These are phyloP conservation scores for Lanmaoa rubissima DNA, from an alignment of 768 basidiomycete genomes.

Conservation along the genomic window DNA sequence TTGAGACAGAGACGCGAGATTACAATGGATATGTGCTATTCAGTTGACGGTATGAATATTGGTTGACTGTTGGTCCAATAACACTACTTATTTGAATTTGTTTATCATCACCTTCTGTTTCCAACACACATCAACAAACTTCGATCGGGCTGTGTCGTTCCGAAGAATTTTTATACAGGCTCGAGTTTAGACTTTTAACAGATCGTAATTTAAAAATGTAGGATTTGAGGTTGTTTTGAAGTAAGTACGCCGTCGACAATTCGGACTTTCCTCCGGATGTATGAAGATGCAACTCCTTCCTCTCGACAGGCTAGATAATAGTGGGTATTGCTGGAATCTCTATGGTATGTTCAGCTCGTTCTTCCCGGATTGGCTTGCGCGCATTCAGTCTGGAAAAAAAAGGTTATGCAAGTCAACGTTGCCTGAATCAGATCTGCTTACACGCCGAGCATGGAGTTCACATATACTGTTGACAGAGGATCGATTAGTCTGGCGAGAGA, in stretches of 20 bases:
- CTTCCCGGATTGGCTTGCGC: slow-evolving; percentile 19
- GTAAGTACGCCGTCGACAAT: too few relatives aligned
- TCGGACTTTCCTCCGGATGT: too few relatives aligned
- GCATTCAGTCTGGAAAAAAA: slow-evolving; percentile 13
- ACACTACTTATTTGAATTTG: neutral
- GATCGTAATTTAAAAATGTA: too few relatives aligned
- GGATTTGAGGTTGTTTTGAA: too few relatives aligned
- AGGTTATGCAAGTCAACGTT: neutral
- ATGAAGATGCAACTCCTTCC: too few relatives aligned
- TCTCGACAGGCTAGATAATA: neutral
- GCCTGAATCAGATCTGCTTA: slow-evolving; percentile 4
- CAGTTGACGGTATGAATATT: neutral
- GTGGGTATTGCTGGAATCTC: slow-evolving; percentile 22
- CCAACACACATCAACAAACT: neutral
- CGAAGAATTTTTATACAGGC: neutral
- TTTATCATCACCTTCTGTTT: neutral
- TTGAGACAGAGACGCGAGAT: neutral
- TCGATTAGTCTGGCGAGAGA: neutral
- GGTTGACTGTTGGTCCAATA: neutral
- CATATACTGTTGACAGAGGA: slow-evolving; percentile 10
- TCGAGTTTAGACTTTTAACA: too few relatives aligned
- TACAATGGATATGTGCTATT: neutral
- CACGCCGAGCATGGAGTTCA: slow-evolving; percentile 28
- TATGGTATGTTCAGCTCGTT: neutral
- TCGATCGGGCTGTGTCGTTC: neutral